phyloP scores from a whole-genome alignment of 2,329 filamentous ascomycete species.

The Monosporascus sp. region DNA sequence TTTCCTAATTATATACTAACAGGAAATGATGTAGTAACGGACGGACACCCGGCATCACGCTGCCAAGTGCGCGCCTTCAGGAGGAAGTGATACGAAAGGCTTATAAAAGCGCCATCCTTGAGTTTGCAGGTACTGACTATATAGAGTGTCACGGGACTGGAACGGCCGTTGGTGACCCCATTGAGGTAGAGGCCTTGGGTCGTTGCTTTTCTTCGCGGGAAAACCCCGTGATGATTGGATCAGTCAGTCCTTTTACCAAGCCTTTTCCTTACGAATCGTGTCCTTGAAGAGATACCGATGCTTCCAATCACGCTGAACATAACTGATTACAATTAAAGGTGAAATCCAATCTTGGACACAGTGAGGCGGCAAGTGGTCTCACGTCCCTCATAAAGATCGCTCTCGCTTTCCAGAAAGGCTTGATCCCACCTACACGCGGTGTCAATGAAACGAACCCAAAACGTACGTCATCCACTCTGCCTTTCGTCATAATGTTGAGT shows the following conservation, averaged over 20 bases:
- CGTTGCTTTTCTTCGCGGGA: neutral
- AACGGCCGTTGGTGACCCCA: constrained; percentile 14
- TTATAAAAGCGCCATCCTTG: constrained; percentile 26
- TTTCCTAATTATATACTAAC: neutral
- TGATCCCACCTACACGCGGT: constrained; percentile 9
- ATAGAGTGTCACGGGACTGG: constrained; percentile 11
- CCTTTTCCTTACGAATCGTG: too few relatives aligned
- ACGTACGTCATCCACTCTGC: neutral
- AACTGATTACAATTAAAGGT: neutral
- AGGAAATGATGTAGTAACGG: constrained; percentile 29
- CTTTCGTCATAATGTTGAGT: too few relatives aligned
- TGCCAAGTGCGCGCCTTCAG: constrained; percentile 35
- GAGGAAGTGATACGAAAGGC: constrained; percentile 23
- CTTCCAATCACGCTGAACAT: too few relatives aligned
- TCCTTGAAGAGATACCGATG: too few relatives aligned
- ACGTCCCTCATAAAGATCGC: constrained; percentile 13
- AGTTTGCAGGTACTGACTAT: constrained; percentile 8
- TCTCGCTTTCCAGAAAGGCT: constrained; percentile 4
- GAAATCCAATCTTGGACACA: constrained; percentile 13
- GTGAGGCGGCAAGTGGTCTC: constrained; percentile 13
- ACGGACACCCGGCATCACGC: constrained; percentile 38
- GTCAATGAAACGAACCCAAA: constrained; percentile 12
- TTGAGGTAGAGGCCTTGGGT: constrained; percentile 15
- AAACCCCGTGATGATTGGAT: neutral
- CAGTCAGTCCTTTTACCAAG: neutral